Evolutionary conservation across 805 yeast species (phyloP).

Genomic region (Candida pseudoglaebosa): DNA sequence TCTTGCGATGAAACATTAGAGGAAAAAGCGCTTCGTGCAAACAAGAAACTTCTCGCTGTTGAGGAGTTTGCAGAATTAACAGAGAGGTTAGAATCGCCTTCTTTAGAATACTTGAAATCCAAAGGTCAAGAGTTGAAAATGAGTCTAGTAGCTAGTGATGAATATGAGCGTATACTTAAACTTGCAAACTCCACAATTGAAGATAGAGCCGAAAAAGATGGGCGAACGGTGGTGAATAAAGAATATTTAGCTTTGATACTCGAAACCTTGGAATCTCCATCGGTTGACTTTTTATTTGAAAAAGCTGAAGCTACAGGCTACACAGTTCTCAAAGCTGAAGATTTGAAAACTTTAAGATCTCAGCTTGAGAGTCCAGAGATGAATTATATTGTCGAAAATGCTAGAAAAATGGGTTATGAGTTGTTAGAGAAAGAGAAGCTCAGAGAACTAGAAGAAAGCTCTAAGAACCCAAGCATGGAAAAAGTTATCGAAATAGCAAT

Average conservation of each 20-base stretch:
- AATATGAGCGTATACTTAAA: conserved; percentile 8
- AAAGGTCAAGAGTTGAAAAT: conserved; percentile 15
- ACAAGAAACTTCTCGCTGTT: conserved; percentile 7
- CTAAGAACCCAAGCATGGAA: conserved; percentile 2
- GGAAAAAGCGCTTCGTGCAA: conserved; percentile 7
- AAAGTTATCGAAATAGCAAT: conserved; percentile 1
- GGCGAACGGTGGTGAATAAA: not conserved
- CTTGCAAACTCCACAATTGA: conserved; percentile 7
- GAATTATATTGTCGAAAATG: conserved; percentile 12
- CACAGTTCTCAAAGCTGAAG: conserved; percentile 2
- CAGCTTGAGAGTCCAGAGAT: conserved; percentile 12
- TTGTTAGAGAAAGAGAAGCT: conserved; percentile 7
- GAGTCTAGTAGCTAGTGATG: conserved; percentile 12
- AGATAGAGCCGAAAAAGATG: conserved; percentile 8
- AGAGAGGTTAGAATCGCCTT: conserved; percentile 21
- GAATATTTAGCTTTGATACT: not conserved
- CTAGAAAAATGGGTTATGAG: conserved; percentile 7
- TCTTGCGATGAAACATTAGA: conserved; percentile 7
- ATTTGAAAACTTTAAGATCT: not conserved
- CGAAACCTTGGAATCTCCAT: conserved; percentile 14
- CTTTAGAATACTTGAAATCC: conserved; percentile 20
- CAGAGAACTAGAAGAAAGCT: not conserved
- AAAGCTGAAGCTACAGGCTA: conserved; percentile 18
- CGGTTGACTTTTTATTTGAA: conserved; percentile 17
- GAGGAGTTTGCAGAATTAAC: conserved; percentile 7